Percentiles rank a stretch among this genome's conserved stretches.
Conservation (phyloP, 2,329 filamentous ascomycete species). For the Botrytis deweyae region DNA sequence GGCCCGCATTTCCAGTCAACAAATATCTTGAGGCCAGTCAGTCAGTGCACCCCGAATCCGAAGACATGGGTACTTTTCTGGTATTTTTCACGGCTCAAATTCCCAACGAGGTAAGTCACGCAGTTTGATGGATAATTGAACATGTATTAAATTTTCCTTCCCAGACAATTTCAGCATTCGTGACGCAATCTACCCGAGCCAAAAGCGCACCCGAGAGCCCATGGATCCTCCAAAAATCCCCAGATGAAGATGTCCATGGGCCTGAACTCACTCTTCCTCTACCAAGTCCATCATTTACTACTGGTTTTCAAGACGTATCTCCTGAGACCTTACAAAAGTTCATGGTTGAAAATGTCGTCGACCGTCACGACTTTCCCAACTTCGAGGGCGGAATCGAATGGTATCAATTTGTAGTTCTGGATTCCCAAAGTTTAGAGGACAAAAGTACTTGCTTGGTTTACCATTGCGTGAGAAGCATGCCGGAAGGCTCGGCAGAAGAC, state of each 20-base stretch:
- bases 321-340: background rate
- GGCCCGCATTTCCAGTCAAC: background rate
- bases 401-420: background rate
- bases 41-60: background rate
- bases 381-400: background rate
- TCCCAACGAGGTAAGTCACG: background rate
- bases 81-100: background rate
- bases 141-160: background rate
- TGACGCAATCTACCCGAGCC: background rate
- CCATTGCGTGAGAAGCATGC: background rate
- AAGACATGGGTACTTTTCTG: background rate
- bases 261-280: background rate
- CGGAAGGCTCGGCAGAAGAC: background rate
- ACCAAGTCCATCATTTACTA: background rate
- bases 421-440: background rate
- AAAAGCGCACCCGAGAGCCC: background rate
- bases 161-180: background rate
- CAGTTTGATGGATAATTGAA: too few relatives aligned
- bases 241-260: background rate
- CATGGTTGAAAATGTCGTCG: background rate
- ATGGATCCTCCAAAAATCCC: background rate
- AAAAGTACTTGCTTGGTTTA: slow-evolving; percentile 1
- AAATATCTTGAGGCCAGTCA: background rate
- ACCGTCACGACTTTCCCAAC: background rate
- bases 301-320: background rate